phyloP scores from a whole-genome alignment of 225 moss, liverwort and hornwort species.

The Takakia lepidozioides region DNA sequence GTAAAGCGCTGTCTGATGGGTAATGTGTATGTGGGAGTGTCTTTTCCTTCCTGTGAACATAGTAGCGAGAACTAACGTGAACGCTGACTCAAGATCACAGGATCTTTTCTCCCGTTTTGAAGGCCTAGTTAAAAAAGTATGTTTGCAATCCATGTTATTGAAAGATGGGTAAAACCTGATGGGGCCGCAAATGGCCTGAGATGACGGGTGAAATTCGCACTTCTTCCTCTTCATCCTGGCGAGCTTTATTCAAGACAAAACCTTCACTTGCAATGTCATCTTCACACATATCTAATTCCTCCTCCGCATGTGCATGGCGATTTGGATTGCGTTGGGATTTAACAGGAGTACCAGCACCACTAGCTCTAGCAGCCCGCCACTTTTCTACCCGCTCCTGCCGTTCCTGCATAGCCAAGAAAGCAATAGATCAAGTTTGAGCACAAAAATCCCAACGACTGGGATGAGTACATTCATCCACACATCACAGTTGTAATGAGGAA shows the following conservation, averaged over 20 bases:
- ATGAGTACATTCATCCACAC: not conserved
- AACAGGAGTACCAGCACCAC: slow-evolving; percentile 13
- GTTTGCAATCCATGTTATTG: too few species aligned
- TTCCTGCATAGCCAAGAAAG: slow-evolving; percentile 41
- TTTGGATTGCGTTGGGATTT: slow-evolving; percentile 24
- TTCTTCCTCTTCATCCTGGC: slow-evolving; percentile 61
- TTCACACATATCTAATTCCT: slow-evolving; percentile 39
- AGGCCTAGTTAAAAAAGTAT: too few species aligned
- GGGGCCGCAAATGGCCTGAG: slow-evolving; percentile 51
- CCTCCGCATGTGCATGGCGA: slow-evolving; percentile 18
- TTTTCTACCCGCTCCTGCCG: slow-evolving; percentile 72
- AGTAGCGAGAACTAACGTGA: too few species aligned
- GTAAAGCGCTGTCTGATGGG: too few species aligned
- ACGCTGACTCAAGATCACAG: too few species aligned
- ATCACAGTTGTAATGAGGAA: not conserved
- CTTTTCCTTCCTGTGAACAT: too few species aligned
- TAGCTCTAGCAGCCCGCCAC: slow-evolving; percentile 48
- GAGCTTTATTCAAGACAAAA: slow-evolving; percentile 55
- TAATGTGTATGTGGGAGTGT: too few species aligned
- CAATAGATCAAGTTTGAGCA: not conserved
- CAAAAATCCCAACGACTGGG: too few species aligned
- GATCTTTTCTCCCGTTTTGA: too few species aligned
- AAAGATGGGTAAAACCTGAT: too few species aligned
- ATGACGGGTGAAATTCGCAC: slow-evolving; percentile 49
- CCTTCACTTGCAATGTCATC: slow-evolving; percentile 39